Base-by-base conservation (phyloP, 768 basidiomycete genomes). In the Russula abietina region DNA sequence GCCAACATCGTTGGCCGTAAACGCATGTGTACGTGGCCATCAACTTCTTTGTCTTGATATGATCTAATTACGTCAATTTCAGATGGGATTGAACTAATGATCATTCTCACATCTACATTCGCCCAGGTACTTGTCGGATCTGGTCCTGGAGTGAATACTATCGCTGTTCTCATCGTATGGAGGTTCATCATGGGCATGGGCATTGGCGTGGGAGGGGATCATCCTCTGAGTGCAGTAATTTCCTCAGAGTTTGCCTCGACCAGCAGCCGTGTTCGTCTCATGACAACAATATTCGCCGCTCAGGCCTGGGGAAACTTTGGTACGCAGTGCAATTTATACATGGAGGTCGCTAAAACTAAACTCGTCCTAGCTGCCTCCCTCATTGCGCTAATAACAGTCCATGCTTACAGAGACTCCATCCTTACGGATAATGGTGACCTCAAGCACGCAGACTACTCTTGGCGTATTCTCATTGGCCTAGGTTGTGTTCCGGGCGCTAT, bases 221-320 rank as follows among this genome's bases (percentile, higher is more conserved):
- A 94, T 70, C 93, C 93, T 14, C 73, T 94, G 0, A 84, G 82
- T 55, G 88, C 93, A 12, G 87, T 92, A 67, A 94, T 94, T 67
- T 85, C 92, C 4, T 92, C 89, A 30, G 93, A 96, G 71, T 96
- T 93, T 68, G 87, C 93, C 0, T 80, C 89, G 0, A 88, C 85
- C 16, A 80, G 81, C 38, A 83, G 78, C 53, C 84, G 93, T 68
- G 93, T 92, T 51, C 80, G 92, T 26, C 84, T 96, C 73, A 93
- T 95, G 91, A 87, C 87, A 0, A 88, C 87, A 4, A 91, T 93
- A 0, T 94, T 94, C 67, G 84, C 93, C 0, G 74, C 81, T 43
- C 93, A 95, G 67, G 93, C 92, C n/a, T 95, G 89, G 87, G 93
- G 93, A 57, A 86, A 91, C 74, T 83, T 93, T 66, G 70, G 88